Evolutionary conservation across 2,329 filamentous ascomycete species (phyloP).

Genomic region (Exophiala sideris): DNA sequence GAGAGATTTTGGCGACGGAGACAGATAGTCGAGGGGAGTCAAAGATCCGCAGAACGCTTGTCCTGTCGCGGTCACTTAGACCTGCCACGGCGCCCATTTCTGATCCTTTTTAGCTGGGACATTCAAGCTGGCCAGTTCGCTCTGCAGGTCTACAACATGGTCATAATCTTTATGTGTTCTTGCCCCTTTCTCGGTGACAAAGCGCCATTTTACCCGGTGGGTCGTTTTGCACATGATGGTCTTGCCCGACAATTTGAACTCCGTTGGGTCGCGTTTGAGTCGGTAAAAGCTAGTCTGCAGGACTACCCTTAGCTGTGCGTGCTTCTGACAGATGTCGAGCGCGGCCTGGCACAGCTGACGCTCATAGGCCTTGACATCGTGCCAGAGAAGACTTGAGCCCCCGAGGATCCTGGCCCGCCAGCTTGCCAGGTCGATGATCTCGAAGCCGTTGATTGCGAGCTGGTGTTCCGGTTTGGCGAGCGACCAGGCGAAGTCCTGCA

Average conservation of each 20-base stretch:
- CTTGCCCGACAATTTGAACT: neutral
- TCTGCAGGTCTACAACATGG: conserved; percentile 1
- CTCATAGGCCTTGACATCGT: conserved; percentile 7
- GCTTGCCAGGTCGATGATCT: neutral
- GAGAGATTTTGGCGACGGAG: too few relatives aligned
- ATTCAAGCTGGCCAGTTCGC: neutral
- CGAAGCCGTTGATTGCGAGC: neutral
- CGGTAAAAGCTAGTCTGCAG: neutral
- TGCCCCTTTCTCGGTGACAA: neutral
- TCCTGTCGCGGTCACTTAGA: neutral
- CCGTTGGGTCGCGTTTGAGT: neutral
- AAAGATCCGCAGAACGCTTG: too few relatives aligned
- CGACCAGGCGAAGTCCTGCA: conserved; percentile 11
- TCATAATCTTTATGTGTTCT: neutral
- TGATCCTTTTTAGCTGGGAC: neutral
- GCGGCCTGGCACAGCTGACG: conserved; percentile 11
- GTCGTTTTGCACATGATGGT: neutral
- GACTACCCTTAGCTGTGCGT: conserved; percentile 5
- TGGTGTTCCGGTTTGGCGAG: conserved; percentile 7
- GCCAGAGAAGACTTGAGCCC: conserved; percentile 1
- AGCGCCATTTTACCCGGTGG: conserved; percentile 6
- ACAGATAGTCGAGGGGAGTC: too few relatives aligned
- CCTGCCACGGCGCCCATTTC: neutral
- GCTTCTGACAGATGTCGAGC: conserved; percentile 12
- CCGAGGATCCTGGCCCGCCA: conserved; percentile 2